A percentile compares a stretch with the other conserved stretches of the same genome.
Evolutionary conservation across 495 filamentous ascomycete species (phyloP).

Genomic region (Talaromyces proteolyticus): DNA sequence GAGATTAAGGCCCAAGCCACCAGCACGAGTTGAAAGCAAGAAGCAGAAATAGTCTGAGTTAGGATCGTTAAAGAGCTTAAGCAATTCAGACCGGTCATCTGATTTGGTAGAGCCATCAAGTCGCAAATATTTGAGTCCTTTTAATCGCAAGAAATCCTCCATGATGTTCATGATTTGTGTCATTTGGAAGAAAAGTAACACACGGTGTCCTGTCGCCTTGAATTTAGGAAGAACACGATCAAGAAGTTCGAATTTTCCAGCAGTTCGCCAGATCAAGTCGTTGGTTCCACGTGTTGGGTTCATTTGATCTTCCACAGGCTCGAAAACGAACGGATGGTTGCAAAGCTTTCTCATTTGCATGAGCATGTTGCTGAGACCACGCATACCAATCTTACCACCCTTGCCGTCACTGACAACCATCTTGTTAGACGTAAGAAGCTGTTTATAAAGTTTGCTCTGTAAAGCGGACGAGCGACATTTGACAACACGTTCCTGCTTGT

Average conservation of each 20-base stretch:
- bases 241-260: slow-evolving; percentile 94
- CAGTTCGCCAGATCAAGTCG: slow-evolving; percentile 90
- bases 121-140: slow-evolving; percentile 77
- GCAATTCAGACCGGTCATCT: slow-evolving; percentile 88
- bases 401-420: slow-evolving; percentile 92
- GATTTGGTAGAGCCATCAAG: slow-evolving; percentile 96
- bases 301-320: slow-evolving; percentile 96
- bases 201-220: slow-evolving; percentile 78
- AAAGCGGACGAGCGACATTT: slow-evolving; percentile 97
- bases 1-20: slow-evolving; percentile 93
- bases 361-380: slow-evolving; percentile 97
- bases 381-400: slow-evolving; percentile 90
- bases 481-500: slow-evolving; percentile 98
- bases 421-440: slow-evolving; percentile 91
- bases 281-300: slow-evolving; percentile 83
- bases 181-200: slow-evolving; percentile 99
- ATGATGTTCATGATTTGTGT: slow-evolving; percentile 99
- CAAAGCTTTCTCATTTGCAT: slow-evolving; percentile 99
- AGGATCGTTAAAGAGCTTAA: slow-evolving; percentile 84
- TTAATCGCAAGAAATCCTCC: slow-evolving; percentile 91
- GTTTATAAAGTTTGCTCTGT: slow-evolving; percentile 89
- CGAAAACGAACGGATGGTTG: slow-evolving; percentile 98
- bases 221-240: slow-evolving; percentile 94
- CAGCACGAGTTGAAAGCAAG: slow-evolving; percentile 95
- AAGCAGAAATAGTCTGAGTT: slow-evolving; percentile 95